Evolutionary conservation across 1,139 yeast genomes (phyloP), one percentile per base, ranked within the genome.

Genomic region (Lodderomyces orthopsilosis): DNA sequence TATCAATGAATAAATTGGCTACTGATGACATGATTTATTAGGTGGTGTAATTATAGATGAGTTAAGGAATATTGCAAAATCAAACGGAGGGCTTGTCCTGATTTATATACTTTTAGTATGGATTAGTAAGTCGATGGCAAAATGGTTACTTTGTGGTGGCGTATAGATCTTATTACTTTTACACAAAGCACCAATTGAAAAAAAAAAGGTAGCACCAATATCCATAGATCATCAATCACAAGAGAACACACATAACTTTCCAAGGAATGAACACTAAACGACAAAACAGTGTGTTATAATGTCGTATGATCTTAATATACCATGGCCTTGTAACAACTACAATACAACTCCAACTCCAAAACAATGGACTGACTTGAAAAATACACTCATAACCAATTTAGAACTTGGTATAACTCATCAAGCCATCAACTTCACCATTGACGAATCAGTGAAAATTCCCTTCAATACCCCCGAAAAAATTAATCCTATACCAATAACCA

Each of bases 251-350:
- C n/a, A n/a, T n/a, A n/a, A n/a, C n/a, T n/a, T n/a, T n/a, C n/a
- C n/a, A n/a, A n/a, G n/a, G n/a, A n/a, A n/a, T n/a, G n/a, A n/a
- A n/a, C 9, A 15, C 21, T 15, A 6, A 17, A 32, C 13, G 15
- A 19, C 13, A 10, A 24, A 4, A 24, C n/a, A 7, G 28, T 24
- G 28, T 24, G 28, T n/a, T 27, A 39, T 13, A 33, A 63, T 59
- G 63, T 49, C 62, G 55, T 83, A 80, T 51, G 97, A 90, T 64
- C 70, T 90, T 49, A 90, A 90, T 59, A 83, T 90, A 4, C 81
- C 82, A 17, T 90, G 95, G 93, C 95, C 96, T 0, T 78, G 73
- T 42, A 58, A 62, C 38, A 69, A 73, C 51, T 82, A 77, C 57
- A 52, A 63, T 3, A 52, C 65, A 10, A 61, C 63, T 23, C 76